Base-by-base conservation (phyloP, 1,284 basidiomycete species). In the Afroboletus lepidellus region DNA sequence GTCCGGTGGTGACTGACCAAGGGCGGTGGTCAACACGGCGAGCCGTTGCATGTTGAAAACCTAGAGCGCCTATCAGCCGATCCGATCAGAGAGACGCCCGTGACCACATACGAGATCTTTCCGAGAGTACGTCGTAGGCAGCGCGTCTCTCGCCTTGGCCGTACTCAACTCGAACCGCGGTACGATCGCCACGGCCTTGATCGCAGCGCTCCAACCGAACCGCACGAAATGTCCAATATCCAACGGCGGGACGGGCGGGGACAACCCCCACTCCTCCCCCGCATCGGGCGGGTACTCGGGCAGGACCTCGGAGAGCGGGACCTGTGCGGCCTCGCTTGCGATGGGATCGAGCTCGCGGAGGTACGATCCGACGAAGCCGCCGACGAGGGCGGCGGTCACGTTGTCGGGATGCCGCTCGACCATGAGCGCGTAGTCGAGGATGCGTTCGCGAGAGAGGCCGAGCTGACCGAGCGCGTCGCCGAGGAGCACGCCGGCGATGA, bases 371-470 rank as follows among this genome's bases (percentile, higher is more conserved):
- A 99, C 93, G 69, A 99, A 99, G 0, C 97, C 97, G 36, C 97
- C 97, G 29, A 98, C 82, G 32, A 99, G 83, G 0, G 96, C 96
- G 1, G 97, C 97, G 0, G 97, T 97, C 59, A 99, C 96, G 69
- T 99, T 99, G 74, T 99, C 97, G 8, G 97, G 97, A 71, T 99
- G 97, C 11, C 97, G 83, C 72, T 99, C 97, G 63, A 99, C 95
- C 97, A 99, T 99, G 53, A 99, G 80, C 1, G 97, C 95, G 67
- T 94, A 96, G 73, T 99, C 97, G 52, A 99, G 82, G 61, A 97
- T 77, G 25, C 97, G 84, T 46, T 80, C 80, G 29, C 73, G 77
- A 16, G 87, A 68, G 13, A 99, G 81, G 23, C 78, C 67, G 55
- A 99, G 79, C 44, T 83, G 60, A 15, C 92, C 96, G 13, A 99